Percentiles rank a stretch among this genome's conserved stretches.
phyloP scores from a whole-genome alignment of 164 flowering plant species.

The Houttuynia cordata region DNA sequence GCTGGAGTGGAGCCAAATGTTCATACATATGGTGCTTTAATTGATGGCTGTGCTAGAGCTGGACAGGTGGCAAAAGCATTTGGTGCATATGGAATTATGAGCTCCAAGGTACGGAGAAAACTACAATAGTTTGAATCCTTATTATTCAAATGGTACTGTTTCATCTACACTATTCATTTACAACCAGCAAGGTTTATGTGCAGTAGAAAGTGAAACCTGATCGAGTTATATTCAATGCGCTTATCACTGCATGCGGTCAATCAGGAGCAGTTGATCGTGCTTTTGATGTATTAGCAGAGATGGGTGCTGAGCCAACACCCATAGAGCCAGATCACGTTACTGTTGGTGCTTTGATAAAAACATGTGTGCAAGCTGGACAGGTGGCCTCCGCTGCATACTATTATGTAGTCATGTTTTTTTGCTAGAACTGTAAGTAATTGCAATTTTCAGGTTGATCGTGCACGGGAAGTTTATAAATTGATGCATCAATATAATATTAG shows the following conservation, averaged over 20 bases:
- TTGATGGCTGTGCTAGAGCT: constrained; percentile 95
- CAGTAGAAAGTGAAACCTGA: constrained; percentile 99
- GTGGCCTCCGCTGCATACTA: constrained; percentile 16
- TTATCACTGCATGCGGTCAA: constrained; percentile 93
- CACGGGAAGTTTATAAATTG: constrained; percentile 78
- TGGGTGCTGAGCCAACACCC: constrained; percentile 62
- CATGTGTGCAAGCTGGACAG: constrained; percentile 80
- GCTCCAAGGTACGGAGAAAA: constrained; percentile 90
- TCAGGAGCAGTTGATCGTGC: constrained; percentile 97
- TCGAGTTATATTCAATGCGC: constrained; percentile 94
- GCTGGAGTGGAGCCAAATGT: constrained; percentile 79
- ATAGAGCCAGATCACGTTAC: constrained; percentile 90
- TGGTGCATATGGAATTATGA: constrained; percentile 93
- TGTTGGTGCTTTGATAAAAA: constrained; percentile 80
- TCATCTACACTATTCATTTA: not conserved
- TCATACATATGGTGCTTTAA: constrained; percentile 90
- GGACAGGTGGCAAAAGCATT: constrained; percentile 97
- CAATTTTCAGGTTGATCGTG: constrained; percentile 61
- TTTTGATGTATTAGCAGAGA: constrained; percentile 92
- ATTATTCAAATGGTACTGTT: not conserved
- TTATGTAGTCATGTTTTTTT: not conserved
- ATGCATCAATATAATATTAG: constrained; percentile 59
- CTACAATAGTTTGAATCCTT: not conserved
- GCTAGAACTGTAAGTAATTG: not conserved
- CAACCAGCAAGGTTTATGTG: constrained; percentile 18